phyloP scores from a whole-genome alignment of 1,139 yeast genomes.

The Blastobotrys persicus region DNA sequence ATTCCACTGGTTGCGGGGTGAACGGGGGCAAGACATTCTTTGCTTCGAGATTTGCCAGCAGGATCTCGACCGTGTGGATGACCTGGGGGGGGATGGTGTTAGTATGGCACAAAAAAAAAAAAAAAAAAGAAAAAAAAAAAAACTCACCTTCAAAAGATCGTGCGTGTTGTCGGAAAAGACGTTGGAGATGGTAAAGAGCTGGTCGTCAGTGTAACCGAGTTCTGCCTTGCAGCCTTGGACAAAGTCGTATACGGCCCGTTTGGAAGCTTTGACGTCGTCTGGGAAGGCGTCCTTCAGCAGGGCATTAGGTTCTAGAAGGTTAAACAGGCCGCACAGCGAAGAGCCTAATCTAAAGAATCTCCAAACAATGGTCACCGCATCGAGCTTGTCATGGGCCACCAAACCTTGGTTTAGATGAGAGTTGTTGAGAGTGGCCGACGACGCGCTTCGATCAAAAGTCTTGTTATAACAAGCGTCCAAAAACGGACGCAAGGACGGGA shows the following conservation, averaged over 20 bases:
- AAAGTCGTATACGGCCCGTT: slow-evolving; percentile 87
- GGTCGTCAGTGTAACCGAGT: slow-evolving; percentile 72
- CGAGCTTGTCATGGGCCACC: slow-evolving; percentile 41
- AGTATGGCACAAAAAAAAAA: too few species aligned
- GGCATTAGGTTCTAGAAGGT: slow-evolving; percentile 45
- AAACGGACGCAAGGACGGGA: slow-evolving; percentile 73
- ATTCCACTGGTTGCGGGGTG: slow-evolving; percentile 14
- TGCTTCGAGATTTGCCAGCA: slow-evolving; percentile 45
- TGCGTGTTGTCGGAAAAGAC: slow-evolving; percentile 82
- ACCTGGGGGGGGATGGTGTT: slow-evolving; percentile 38
- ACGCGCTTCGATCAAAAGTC: slow-evolving; percentile 43
- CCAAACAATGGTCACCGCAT: slow-evolving; percentile 91
- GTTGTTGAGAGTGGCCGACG: slow-evolving; percentile 18
- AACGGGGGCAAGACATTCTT: slow-evolving; percentile 25
- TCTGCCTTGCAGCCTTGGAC: slow-evolving; percentile 81
- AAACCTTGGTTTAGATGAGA: slow-evolving; percentile 15
- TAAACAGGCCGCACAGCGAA: slow-evolving; percentile 82
- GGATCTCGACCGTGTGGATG: slow-evolving; percentile 62
- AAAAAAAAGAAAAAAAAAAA: too few species aligned
- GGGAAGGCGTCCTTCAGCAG: slow-evolving; percentile 42
- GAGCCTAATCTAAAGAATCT: slow-evolving; percentile 89
- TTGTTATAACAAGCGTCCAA: slow-evolving; percentile 57
- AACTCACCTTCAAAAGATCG: slow-evolving; percentile 58
- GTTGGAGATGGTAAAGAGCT: slow-evolving; percentile 84
- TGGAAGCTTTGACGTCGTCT: slow-evolving; percentile 74